Evolutionary conservation across 2,329 filamentous ascomycete species (phyloP).

Genomic region (Arthrobotrys conoides): DNA sequence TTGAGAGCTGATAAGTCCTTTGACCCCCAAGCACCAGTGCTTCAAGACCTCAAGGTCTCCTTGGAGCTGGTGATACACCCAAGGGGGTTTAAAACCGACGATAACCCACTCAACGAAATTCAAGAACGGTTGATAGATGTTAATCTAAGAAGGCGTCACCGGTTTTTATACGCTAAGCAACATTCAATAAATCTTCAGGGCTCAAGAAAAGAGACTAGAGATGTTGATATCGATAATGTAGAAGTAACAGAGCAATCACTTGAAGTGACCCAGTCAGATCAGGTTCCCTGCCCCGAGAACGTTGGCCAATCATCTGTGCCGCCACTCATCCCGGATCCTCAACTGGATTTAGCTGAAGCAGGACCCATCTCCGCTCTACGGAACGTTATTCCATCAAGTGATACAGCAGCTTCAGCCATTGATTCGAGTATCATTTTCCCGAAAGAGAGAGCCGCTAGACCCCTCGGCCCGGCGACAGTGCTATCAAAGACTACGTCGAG

Average conservation of each 20-base stretch:
- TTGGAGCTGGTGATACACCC: slow-evolving; percentile 19
- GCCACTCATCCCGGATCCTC: too few relatives aligned
- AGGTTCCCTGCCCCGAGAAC: too few relatives aligned
- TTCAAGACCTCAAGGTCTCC: background rate
- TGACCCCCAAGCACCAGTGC: background rate
- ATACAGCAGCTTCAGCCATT: slow-evolving; percentile 42
- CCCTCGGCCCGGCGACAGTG: slow-evolving; percentile 20
- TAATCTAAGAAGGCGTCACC: slow-evolving; percentile 16
- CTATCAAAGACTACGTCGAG: slow-evolving; percentile 24
- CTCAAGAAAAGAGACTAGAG: too few relatives aligned
- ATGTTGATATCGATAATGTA: too few relatives aligned
- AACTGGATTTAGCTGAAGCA: too few relatives aligned
- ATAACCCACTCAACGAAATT: background rate
- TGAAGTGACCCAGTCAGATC: too few relatives aligned
- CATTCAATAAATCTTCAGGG: too few relatives aligned
- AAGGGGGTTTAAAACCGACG: slow-evolving; percentile 8
- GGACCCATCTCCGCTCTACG: too few relatives aligned
- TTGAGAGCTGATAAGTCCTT: slow-evolving; percentile 20
- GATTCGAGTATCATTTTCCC: slow-evolving; percentile 36
- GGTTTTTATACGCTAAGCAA: slow-evolving; percentile 7
- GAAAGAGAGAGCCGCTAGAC: background rate
- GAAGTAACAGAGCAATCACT: too few relatives aligned
- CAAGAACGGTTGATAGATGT: slow-evolving; percentile 16
- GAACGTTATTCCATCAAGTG: background rate
- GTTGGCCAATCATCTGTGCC: too few relatives aligned